A percentile compares a stretch with the other conserved stretches of the same genome.
Conservation (phyloP, 176 grass and related monocot species). For the Otatea glauca region DNA sequence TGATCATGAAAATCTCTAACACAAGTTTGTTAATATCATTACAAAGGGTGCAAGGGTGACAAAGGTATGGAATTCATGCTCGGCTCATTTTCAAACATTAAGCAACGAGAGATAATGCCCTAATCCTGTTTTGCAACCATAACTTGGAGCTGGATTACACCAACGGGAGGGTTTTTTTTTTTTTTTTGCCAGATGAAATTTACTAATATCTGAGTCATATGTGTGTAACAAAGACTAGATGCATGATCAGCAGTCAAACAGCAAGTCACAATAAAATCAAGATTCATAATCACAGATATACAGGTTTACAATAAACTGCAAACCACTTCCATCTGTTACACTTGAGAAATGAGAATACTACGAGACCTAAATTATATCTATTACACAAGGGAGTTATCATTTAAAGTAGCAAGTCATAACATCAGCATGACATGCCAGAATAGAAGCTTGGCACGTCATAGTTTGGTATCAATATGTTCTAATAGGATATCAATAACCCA, state of each 20-base stretch:
- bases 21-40: conserved; percentile 21
- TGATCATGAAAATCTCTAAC: conserved; percentile 13
- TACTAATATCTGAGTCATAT: neutral
- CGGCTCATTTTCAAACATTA: neutral
- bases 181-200: neutral
- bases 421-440: conserved; percentile 2
- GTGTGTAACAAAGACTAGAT: neutral
- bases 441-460: neutral
- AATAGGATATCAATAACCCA: conserved; percentile 20
- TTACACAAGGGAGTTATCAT: neutral
- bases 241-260: neutral
- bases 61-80: neutral
- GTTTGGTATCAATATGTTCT: neutral
- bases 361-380: neutral
- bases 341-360: neutral
- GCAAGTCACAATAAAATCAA: neutral
- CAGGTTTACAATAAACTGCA: neutral
- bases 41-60: neutral
- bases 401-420: neutral
- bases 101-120: neutral
- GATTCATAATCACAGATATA: neutral
- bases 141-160: conserved; percentile 7
- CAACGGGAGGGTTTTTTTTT: neutral
- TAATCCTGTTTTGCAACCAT: neutral
- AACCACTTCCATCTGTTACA: neutral